A percentile compares a stretch with the other conserved stretches of the same genome.
phyloP scores from a whole-genome alignment of 805 yeast species.

The Kregervanrija pseudodelftensis region DNA sequence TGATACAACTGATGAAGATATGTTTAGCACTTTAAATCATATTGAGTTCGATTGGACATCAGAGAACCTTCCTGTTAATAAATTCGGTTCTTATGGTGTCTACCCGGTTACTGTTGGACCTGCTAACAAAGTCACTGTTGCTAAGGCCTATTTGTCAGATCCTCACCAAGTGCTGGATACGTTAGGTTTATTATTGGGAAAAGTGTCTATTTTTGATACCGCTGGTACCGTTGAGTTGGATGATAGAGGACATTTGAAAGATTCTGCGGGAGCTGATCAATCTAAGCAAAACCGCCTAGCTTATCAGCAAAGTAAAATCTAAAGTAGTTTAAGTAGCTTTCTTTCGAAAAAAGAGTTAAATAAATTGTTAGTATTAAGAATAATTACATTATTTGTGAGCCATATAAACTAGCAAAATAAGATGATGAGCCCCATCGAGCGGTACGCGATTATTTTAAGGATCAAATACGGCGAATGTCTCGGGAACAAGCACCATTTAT shows the following conservation, averaged over 20 bases:
- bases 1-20: conserved; percentile 95
- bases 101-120: conserved; percentile 92
- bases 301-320: not conserved
- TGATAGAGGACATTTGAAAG: conserved; percentile 63
- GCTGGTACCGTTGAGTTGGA: conserved; percentile 71
- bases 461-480: no score
- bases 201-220: conserved; percentile 68
- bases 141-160: conserved; percentile 77
- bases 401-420: no score
- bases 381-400: no score
- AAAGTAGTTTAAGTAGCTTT: no score
- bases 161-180: conserved; percentile 83
- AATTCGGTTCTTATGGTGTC: conserved; percentile 52
- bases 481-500: no score
- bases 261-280: conserved; percentile 37
- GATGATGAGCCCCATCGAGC: no score
- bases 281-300: conserved; percentile 24
- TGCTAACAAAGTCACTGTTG: conserved; percentile 77
- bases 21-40: conserved; percentile 73
- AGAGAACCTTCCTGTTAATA: conserved; percentile 34
- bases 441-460: no score
- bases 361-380: no score
- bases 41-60: conserved; percentile 50
- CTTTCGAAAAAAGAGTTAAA: no score
- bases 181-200: conserved; percentile 72